Base-by-base conservation (phyloP, 169 alveolate species). In the Nephromyces sp. region DNA sequence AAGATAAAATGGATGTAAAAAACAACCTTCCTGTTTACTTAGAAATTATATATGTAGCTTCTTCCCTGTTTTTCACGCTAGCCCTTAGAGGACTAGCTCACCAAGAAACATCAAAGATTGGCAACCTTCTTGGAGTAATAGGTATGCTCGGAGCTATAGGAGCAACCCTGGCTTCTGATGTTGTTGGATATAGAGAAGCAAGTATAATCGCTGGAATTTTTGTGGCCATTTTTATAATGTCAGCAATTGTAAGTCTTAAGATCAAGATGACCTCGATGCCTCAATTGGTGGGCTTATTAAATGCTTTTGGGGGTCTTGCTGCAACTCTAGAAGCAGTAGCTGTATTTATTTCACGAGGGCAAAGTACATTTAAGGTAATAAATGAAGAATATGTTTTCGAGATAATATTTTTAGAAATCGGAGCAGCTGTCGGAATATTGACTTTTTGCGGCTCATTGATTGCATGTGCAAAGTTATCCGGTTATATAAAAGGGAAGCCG, bases 371-470 rank as follows among this genome's bases (percentile, higher is more conserved):
- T 51, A 28, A 43, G 22, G 6, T n/a, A 28, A 28, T 1, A 22
- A n/a, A 5, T 3, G 29, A 68, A 15, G 3, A 34, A n/a, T 5
- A n/a, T 15, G 74, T 67, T 4, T 67, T 21, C 63, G 67, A 67
- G 63, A 24, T 65, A 4, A 30, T 67, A 3, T 67, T 67, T 51
- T 52, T n/a, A n/a, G 31, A 25, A 24, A n/a, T 34, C 32, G 75
- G 96, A 51, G 87, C 87, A 61, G 82, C 86, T 30, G 87, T 90
- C 27, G 94, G 94, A 25, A 92, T 92, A 63, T 76, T 92, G 35
- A 92, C 97, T 22, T 87, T 93, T 72, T 89, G 96, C 63, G 98
- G 98, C n/a, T 86, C 94, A 53, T 62, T 93, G 61, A 94, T 91
- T 29, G 98, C 98, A 57, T 90, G 89, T 70, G 94, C 90, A n/a